Conservation (phyloP, 345 rosid species). For the Camelina neglecta region DNA sequence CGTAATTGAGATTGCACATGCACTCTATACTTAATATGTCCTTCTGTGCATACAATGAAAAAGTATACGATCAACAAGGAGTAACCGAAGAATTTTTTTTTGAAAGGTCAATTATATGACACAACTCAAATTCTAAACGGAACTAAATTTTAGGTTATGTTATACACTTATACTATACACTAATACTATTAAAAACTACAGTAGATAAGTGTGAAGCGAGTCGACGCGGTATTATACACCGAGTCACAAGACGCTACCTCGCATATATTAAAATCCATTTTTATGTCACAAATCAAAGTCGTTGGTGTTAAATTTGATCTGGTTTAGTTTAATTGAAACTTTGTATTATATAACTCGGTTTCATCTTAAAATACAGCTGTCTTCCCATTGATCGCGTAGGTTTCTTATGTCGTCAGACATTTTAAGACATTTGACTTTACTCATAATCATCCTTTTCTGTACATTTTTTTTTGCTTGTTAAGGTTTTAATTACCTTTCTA, state of each 20-base stretch:
- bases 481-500: conserved; percentile 30
- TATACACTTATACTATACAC: background rate
- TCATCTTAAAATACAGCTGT: conserved; percentile 43
- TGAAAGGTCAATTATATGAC: background rate
- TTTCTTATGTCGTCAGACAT: conserved; percentile 37
- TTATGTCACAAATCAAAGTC: conserved; percentile 25
- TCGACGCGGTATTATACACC: conserved; percentile 36
- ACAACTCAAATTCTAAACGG: background rate
- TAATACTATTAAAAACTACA: background rate
- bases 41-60: background rate
- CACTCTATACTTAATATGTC: conserved; percentile 28
- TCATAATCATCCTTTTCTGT: conserved; percentile 20
- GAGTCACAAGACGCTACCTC: conserved; percentile 38
- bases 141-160: background rate
- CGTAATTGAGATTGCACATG: conserved; percentile 43
- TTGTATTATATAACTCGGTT: conserved; percentile 33
- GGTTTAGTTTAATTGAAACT: conserved; percentile 16
- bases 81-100: background rate
- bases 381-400: conserved; percentile 15
- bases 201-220: conserved; percentile 36
- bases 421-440: conserved; percentile 40
- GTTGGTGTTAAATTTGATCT: conserved; percentile 25
- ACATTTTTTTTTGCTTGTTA: background rate
- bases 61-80: background rate
- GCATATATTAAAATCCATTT: background rate